phyloP scores from a whole-genome alignment of 1,284 basidiomycete genomes.

The Schizopora paradoxa region DNA sequence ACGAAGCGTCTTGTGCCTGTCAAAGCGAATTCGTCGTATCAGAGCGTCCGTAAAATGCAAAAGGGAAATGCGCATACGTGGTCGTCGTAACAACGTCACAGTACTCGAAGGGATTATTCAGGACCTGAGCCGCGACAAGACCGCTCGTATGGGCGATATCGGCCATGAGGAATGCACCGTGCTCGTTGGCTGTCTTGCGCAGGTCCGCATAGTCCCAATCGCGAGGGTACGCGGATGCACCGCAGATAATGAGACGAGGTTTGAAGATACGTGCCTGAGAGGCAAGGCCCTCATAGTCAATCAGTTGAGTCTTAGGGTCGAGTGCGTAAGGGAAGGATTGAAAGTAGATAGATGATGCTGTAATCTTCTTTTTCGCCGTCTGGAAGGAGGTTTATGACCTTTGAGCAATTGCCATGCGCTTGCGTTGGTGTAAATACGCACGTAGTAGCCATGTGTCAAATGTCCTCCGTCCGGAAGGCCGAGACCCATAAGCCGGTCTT shows the following conservation, averaged over 20 bases:
- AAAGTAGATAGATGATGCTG: conserved; percentile 99
- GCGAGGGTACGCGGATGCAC: conserved; percentile 97
- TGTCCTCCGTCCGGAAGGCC: conserved; percentile 98
- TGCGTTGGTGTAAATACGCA: conserved; percentile 32
- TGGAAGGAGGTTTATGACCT: conserved; percentile 35
- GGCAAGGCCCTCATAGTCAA: conserved; percentile 85
- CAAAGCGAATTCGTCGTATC: conserved; percentile 6
- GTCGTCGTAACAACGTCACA: conserved; percentile 98
- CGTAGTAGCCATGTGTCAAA: conserved; percentile 97
- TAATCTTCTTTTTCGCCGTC: conserved; percentile 99
- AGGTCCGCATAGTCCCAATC: conserved; percentile 94
- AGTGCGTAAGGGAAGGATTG: conserved; percentile 97
- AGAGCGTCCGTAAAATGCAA: conserved; percentile 3
- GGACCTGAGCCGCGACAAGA: conserved; percentile 89
- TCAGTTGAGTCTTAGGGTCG: conserved; percentile 77
- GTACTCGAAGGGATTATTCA: conserved; percentile 91
- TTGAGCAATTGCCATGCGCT: conserved; percentile 26
- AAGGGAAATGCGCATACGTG: conserved; percentile 51
- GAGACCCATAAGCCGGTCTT: conserved; percentile 99
- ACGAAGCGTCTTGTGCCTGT: conserved; percentile 95
- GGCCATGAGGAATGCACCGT: conserved; percentile 90
- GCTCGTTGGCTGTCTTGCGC: conserved; percentile 78
- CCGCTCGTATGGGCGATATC: conserved; percentile 99
- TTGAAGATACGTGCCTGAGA: conserved; percentile 95
- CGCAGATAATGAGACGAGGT: conserved; percentile 94